Evolutionary conservation across 257 asterid genomes (phyloP), one percentile per base, ranked within the genome.

Genomic region (Nicotiana sylvestris): DNA sequence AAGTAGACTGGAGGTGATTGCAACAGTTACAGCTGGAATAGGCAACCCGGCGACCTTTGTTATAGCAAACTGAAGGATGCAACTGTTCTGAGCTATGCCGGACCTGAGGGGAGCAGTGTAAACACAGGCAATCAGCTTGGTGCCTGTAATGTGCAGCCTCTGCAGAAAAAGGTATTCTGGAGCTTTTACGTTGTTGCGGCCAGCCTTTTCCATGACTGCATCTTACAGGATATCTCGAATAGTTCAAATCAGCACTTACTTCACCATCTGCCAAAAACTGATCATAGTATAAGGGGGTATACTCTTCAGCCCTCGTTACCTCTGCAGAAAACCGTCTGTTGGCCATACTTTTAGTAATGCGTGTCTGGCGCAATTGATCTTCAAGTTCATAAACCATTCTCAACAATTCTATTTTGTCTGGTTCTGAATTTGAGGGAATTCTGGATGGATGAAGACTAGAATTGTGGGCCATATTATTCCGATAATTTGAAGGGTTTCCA

Each of bases 351-450:
- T 86, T 87, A 61, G 88, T 83, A 25, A 88, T 81, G 3, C 86
- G 89, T 81, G 89, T 89, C 84, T 87, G 86, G 82, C 87, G 86
- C 81, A 96, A 90, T 88, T 96, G 95, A 80, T 92, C 94, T 84
- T 92, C 90, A 83, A 96, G 92, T 83, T 96, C 95, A 66, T 78
- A 76, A 39, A 96, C 94, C 78, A 90, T 91, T 87, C 94, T 92
- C 86, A 96, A 83, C 83, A 96, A 86, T 83, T 92, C 93, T 72
- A 78, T 65, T 82, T 86, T 93, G 66, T 90, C 97, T 4, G 93
- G 91, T 56, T 88, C 92, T 58, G 87, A 30, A 85, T 85, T 87
- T 10, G 89, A 76, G 55, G 86, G 83, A 83, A 35, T 86, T 76
- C 88, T 91, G 39, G 90, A 68, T 80, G 87, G 85, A 81, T 46